Base-by-base conservation (phyloP, 345 rosid species). In the Rubroshorea leprosula region DNA sequence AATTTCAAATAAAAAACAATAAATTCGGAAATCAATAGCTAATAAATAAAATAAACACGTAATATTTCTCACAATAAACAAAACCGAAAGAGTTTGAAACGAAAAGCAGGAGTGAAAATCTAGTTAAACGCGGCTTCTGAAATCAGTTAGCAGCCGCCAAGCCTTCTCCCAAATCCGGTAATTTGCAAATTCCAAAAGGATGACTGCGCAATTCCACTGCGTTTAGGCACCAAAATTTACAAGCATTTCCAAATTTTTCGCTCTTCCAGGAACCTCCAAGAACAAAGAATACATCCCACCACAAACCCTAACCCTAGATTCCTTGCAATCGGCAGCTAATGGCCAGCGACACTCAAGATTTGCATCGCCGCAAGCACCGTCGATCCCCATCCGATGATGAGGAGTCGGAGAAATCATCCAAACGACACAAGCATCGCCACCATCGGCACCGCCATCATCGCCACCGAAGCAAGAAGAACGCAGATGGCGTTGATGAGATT, bases 391-490 rank as follows among this genome's bases (percentile, higher is more conserved):
- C 80, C 9, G 80, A 64, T 17, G 85, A 79, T 6, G 86, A 78
- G 29, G 89, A 76, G 25, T 69, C 65, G 7, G 85, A 73, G 9
- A 84, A 83, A 77, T 78, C 87, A 19, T 72, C 85, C 7, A 85
- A 87, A 61, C 91, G 89, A 13, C 92, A 77, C 68, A 90, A 94
- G 64, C 87, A 87, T 62, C 92, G 90, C 57, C 97, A 79, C 59
- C 69, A 71, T 58, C 78, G 45, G 54, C 84, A 77, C 29, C 89
- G 72, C 19, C 81, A 68, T 56, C 89, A 72, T 45, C 88, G 75
- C 50, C 87, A 78, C 61, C 87, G 84, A 46, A 77, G 80, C 71
- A 83, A 74, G 76, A 87, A 73, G 22, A 25, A 54, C 16, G 70
- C 63, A 50, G 55, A 49, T 18, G 63, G 45, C 3, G 76, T 46